These are phyloP conservation scores for Geosmithia putterillii DNA, from an alignment of 2,329 filamentous ascomycete genomes.

Conservation along the genomic window DNA sequence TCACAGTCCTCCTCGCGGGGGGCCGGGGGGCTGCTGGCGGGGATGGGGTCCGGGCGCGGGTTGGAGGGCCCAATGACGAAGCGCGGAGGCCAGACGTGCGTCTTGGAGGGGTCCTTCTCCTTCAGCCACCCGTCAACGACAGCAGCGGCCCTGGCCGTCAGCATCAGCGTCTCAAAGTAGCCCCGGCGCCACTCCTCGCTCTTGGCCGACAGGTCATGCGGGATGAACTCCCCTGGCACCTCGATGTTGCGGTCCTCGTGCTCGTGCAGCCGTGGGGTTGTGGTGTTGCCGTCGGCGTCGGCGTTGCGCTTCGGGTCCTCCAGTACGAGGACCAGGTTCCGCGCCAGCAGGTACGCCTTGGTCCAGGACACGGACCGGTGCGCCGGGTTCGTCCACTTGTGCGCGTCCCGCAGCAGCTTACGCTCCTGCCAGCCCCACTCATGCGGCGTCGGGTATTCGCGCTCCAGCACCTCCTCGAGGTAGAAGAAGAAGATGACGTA, in stretches of 20 bases:
- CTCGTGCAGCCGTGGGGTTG: constrained; percentile 3
- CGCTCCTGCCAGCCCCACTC: constrained; percentile 70
- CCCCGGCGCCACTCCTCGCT: constrained; percentile 76
- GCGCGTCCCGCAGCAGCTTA: constrained; percentile 53
- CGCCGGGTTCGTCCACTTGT: constrained; percentile 41
- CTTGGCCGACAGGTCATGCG: constrained; percentile 61
- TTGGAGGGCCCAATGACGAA: constrained; percentile 76
- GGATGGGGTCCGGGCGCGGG: constrained; percentile 62
- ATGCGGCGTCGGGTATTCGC: constrained; percentile 64
- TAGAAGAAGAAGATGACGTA: constrained; percentile 52
- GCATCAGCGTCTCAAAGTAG: constrained; percentile 75
- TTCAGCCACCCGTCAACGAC: constrained; percentile 68
- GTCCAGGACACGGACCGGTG: constrained; percentile 51
- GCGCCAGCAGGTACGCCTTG: constrained; percentile 46
- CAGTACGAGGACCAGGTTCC: constrained; percentile 49
- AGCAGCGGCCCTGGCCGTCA: constrained; percentile 64
- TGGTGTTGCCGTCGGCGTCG: not conserved
- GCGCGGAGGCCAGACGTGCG: constrained; percentile 51
- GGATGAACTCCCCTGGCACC: constrained; percentile 50
- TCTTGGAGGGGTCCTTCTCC: constrained; percentile 46
- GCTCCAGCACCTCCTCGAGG: constrained; percentile 64
- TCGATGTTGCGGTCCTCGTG: constrained; percentile 46
- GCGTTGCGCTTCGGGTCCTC: constrained; percentile 45
- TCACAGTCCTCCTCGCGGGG: constrained; percentile 68
- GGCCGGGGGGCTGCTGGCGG: constrained; percentile 46